Conservation (phyloP, 805 yeast genomes). For the Teunomyces kruisii region DNA sequence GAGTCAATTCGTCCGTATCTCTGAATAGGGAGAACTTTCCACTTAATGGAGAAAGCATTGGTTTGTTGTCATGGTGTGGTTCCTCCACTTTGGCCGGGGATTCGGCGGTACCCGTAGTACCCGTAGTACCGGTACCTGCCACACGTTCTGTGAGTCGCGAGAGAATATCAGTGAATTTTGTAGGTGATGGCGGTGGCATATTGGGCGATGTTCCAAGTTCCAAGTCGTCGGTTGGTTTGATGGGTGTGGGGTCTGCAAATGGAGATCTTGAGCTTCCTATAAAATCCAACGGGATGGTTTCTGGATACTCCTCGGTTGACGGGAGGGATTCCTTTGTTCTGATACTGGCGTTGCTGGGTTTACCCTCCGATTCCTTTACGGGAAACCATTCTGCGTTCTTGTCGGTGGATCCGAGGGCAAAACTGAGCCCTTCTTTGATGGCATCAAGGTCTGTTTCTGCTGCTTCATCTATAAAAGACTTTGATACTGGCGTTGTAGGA, state of each 20-base stretch:
- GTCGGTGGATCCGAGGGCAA: slow-evolving; percentile 32
- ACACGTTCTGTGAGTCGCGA: slow-evolving; percentile 34
- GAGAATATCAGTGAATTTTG: slow-evolving; percentile 23
- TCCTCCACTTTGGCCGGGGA: slow-evolving; percentile 1
- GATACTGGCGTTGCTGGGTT: slow-evolving; percentile 2
- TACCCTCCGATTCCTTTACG: slow-evolving; percentile 2
- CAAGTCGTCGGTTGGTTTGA: slow-evolving; percentile 10
- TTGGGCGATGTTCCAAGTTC: slow-evolving; percentile 19
- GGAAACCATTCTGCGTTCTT: slow-evolving; percentile 33
- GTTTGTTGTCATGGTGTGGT: not conserved
- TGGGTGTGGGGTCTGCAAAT: slow-evolving; percentile 1
- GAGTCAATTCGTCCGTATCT: not conserved
- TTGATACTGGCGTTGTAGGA: not conserved
- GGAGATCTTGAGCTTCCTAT: slow-evolving; percentile 5
- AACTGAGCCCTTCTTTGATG: slow-evolving; percentile 30
- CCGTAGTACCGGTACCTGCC: too few species aligned
- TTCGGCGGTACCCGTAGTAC: slow-evolving; percentile 15
- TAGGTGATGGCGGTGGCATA: slow-evolving; percentile 15
- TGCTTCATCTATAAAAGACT: slow-evolving; percentile 23
- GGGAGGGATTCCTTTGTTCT: not conserved
- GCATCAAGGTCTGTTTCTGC: slow-evolving; percentile 31
- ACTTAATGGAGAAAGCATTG: slow-evolving; percentile 6
- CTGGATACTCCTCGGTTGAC: slow-evolving; percentile 9
- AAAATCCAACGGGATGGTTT: slow-evolving; percentile 19
- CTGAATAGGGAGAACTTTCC: slow-evolving; percentile 9